These are phyloP conservation scores for Xylaria arbuscula DNA, from an alignment of 2,329 filamentous ascomycete species.

Conservation along the genomic window DNA sequence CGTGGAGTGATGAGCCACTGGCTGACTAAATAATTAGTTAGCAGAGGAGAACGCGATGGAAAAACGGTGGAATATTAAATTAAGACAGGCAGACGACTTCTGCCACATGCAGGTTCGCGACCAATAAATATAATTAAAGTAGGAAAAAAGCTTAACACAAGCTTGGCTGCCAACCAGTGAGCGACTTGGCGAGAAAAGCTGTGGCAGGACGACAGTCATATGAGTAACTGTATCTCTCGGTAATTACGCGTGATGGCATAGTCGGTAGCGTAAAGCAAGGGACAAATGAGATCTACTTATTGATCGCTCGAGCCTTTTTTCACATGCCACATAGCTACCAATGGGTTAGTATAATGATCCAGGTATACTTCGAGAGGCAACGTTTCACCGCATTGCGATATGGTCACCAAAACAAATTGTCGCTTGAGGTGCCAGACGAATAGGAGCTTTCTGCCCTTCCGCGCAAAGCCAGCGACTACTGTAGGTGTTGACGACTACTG, in stretches of 20 bases:
- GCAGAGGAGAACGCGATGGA: slow-evolving; percentile 23
- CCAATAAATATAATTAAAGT: slow-evolving; percentile 35
- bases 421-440: not conserved
- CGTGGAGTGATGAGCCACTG: slow-evolving; percentile 28
- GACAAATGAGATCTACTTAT: not conserved
- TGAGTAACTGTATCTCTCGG: slow-evolving; percentile 11
- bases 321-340: slow-evolving; percentile 13
- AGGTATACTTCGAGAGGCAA: slow-evolving; percentile 14
- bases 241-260: slow-evolving; percentile 12
- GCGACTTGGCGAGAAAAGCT: not conserved
- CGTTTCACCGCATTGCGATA: slow-evolving; percentile 30
- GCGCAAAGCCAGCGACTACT: slow-evolving; percentile 11
- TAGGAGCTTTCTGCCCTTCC: not conserved
- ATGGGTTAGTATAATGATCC: not conserved
- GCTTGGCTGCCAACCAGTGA: not conserved
- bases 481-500: slow-evolving; percentile 5
- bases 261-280: not conserved
- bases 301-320: slow-evolving; percentile 3
- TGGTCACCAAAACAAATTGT: not conserved
- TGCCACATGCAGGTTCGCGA: slow-evolving; percentile 18
- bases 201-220: slow-evolving; percentile 1
- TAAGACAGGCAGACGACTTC: slow-evolving; percentile 11
- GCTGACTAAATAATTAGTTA: slow-evolving; percentile 31
- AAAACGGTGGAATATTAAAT: slow-evolving; percentile 30
- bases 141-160: slow-evolving; percentile 29